A percentile compares a stretch with the other conserved stretches of the same genome.
Conservation (phyloP, 257 asterid genomes). For the Lycium ferocissimum region DNA sequence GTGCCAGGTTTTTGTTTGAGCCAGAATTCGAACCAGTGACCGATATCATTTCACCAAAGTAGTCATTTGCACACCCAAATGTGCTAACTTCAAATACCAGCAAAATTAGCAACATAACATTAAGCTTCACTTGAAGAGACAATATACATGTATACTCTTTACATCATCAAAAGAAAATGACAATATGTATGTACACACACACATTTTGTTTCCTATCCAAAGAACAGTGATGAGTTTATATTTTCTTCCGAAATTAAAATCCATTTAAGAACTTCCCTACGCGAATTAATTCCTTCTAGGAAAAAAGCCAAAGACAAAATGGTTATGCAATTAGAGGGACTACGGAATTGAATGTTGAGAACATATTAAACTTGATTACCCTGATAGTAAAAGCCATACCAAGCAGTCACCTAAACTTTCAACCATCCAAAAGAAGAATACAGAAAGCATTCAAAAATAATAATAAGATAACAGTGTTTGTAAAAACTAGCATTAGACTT, state of each 20-base stretch:
- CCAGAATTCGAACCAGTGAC: background rate
- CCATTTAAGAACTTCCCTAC: constrained; percentile 18
- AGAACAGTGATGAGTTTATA: background rate
- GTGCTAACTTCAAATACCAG: constrained; percentile 6
- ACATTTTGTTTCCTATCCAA: background rate
- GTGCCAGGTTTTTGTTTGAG: background rate
- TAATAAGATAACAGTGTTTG: background rate
- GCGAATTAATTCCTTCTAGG: background rate
- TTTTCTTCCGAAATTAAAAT: constrained; percentile 13
- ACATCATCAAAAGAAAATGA: constrained; percentile 23
- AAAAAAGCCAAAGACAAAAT: background rate
- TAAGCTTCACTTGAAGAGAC: background rate
- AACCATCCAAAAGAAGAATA: background rate
- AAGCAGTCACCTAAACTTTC: constrained; percentile 16
- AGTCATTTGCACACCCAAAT: constrained; percentile 15
- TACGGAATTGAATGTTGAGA: background rate
- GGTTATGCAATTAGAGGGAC: background rate
- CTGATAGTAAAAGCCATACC: background rate
- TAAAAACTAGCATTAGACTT: background rate
- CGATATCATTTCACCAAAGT: background rate
- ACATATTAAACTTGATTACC: background rate
- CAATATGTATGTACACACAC: background rate
- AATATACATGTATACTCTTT: background rate
- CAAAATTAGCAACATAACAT: constrained; percentile 14
- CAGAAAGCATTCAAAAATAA: background rate